These are phyloP conservation scores for Pseudogymnoascus sp. DNA, from an alignment of 2,329 filamentous ascomycete species.

Conservation along the genomic window DNA sequence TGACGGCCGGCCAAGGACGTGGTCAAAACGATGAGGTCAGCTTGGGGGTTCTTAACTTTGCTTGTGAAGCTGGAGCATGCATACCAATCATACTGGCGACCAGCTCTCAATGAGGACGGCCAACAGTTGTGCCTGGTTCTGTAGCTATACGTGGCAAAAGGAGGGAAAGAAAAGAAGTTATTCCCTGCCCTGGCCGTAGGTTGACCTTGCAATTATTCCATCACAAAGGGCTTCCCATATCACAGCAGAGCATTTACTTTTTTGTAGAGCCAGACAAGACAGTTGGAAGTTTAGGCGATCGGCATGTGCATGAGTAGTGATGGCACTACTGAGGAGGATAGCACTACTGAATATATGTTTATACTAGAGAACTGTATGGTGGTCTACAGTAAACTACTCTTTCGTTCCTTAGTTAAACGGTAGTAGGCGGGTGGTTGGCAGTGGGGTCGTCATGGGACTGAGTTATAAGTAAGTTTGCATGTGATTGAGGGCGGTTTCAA, in stretches of 20 bases:
- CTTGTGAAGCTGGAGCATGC: not conserved
- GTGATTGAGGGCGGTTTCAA: not conserved
- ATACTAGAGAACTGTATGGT: not conserved
- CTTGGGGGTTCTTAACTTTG: not conserved
- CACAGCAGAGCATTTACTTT: not conserved
- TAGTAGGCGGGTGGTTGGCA: not conserved
- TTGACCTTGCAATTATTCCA: not conserved
- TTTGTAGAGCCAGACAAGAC: not conserved
- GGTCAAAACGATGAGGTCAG: constrained; percentile 47
- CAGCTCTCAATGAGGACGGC: not conserved
- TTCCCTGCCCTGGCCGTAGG: constrained; percentile 2
- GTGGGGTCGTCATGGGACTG: constrained; percentile 6
- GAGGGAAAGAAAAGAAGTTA: not conserved
- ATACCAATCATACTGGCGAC: constrained; percentile 6
- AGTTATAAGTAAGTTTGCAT: not conserved
- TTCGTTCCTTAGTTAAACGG: not conserved
- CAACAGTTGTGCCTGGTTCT: not conserved
- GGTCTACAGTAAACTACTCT: not conserved
- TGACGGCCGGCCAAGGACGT: constrained; percentile 85
- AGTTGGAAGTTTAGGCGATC: constrained; percentile 2
- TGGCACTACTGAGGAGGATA: not conserved
- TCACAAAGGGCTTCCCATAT: not conserved
- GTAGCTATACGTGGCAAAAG: not conserved
- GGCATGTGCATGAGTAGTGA: constrained; percentile 1
- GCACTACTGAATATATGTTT: constrained; percentile 1